A percentile compares a stretch with the other conserved stretches of the same genome.
phyloP scores from a whole-genome alignment of 306 rosid species.

The Ceratonia siliqua region DNA sequence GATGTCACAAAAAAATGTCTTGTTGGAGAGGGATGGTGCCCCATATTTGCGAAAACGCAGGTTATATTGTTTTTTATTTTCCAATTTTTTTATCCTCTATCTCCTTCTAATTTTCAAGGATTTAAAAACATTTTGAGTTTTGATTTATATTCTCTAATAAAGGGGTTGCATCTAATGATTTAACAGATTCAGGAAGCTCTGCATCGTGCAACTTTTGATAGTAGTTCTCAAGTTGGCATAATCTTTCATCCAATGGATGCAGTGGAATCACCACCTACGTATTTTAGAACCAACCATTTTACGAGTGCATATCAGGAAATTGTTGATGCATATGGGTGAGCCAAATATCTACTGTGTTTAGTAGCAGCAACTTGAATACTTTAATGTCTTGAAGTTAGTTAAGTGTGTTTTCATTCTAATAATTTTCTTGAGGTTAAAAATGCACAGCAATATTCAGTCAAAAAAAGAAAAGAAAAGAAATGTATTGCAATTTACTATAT shows the following conservation, averaged over 20 bases:
- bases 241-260: constrained; percentile 83
- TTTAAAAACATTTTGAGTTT: not conserved
- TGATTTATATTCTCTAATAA: constrained; percentile 14
- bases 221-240: constrained; percentile 87
- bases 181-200: constrained; percentile 81
- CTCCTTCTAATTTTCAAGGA: not conserved
- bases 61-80: constrained; percentile 31
- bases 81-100: constrained; percentile 15
- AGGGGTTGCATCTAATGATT: constrained; percentile 19
- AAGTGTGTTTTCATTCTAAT: too few species aligned
- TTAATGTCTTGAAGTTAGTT: constrained; percentile 5
- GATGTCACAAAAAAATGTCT: constrained; percentile 94
- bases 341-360: constrained; percentile 29
- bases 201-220: constrained; percentile 88
- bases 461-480: too few species aligned
- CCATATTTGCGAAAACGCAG: constrained; percentile 73
- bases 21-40: constrained; percentile 96
- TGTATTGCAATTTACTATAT: too few species aligned
- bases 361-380: not conserved
- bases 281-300: constrained; percentile 75
- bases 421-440: not conserved
- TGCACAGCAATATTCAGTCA: too few species aligned
- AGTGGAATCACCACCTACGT: constrained; percentile 83
- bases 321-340: constrained; percentile 96
- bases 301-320: constrained; percentile 86